A percentile compares a stretch with the other conserved stretches of the same genome.
These are phyloP conservation scores for Solanum commersonii DNA, from an alignment of 257 asterid genomes.

Conservation along the genomic window DNA sequence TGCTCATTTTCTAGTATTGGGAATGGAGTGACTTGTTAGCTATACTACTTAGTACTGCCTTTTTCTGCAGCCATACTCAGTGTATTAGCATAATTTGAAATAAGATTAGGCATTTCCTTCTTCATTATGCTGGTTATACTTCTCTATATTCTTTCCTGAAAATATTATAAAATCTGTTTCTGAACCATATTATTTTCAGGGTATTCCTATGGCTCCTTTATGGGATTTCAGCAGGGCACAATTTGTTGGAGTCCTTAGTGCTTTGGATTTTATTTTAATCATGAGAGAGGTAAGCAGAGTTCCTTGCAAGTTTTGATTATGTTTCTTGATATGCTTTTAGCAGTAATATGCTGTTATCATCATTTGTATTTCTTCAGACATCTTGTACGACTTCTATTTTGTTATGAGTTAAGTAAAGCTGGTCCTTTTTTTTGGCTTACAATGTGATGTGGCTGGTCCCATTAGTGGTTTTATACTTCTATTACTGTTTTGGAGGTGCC, in stretches of 20 bases:
- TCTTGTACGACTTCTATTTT: neutral
- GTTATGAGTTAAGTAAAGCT: neutral
- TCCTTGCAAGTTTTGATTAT: neutral
- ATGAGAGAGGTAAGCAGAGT: constrained; percentile 64
- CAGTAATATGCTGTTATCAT: neutral
- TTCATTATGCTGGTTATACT: neutral
- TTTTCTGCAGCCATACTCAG: neutral
- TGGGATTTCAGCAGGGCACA: constrained; percentile 75
- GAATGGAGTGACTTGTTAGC: neutral
- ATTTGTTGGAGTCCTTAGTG: constrained; percentile 85
- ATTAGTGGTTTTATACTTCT: neutral
- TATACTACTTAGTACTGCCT: neutral
- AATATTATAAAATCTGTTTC: neutral
- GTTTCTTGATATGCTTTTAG: neutral
- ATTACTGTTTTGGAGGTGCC: neutral
- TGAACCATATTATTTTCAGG: constrained; percentile 41
- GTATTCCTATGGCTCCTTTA: constrained; percentile 70
- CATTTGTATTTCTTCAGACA: neutral
- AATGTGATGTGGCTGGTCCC: neutral
- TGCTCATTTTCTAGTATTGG: neutral
- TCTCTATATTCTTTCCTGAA: neutral
- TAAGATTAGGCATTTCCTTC: neutral
- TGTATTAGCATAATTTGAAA: neutral
- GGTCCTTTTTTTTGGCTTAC: neutral
- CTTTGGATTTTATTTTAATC: constrained; percentile 80